Evolutionary conservation across 192 early-diverging fungal species (phyloP).

Genomic region (Entophlyctis luteolus): DNA sequence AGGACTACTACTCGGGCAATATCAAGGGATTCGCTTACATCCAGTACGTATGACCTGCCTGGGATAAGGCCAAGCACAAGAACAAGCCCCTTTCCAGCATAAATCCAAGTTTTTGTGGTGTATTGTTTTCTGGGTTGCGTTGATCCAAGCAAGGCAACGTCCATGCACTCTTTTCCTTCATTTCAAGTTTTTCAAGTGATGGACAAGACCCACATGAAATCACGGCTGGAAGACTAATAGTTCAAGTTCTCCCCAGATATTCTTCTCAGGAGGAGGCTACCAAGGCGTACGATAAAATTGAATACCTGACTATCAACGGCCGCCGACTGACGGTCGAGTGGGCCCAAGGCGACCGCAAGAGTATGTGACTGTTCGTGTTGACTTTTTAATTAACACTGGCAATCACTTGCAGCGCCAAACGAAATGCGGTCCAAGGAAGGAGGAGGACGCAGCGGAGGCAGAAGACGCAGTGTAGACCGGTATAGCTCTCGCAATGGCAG

Average conservation of each 20-base stretch:
- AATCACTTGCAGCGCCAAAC: too few relatives aligned
- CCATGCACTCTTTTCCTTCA: too few relatives aligned
- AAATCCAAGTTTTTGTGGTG: background rate
- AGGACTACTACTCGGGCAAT: constrained; percentile 40
- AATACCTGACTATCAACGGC: constrained; percentile 49
- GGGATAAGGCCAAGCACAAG: too few relatives aligned
- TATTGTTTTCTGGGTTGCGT: too few relatives aligned
- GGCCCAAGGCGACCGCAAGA: constrained; percentile 43
- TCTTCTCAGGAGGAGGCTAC: constrained; percentile 41
- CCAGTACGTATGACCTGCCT: constrained; percentile 33
- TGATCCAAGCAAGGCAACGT: too few relatives aligned
- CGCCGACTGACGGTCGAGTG: constrained; percentile 44
- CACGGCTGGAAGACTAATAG: too few relatives aligned
- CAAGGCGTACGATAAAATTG: constrained; percentile 44
- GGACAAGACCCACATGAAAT: too few relatives aligned
- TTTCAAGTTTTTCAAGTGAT: too few relatives aligned
- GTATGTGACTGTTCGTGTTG: constrained; percentile 10
- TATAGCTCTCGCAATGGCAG: background rate
- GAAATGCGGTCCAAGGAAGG: too few relatives aligned
- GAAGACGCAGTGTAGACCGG: too few relatives aligned
- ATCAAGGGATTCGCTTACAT: constrained; percentile 49
- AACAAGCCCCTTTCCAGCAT: constrained; percentile 2
- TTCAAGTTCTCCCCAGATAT: constrained; percentile 29
- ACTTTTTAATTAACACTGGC: background rate
- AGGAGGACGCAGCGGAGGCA: too few relatives aligned